A percentile compares a stretch with the other conserved stretches of the same genome.
Evolutionary conservation across 345 rosid species (phyloP).

Genomic region (Arabidopsis thaliana): TAIR10.1 NC_003074.8:2746501-2747000

Average conservation of each 20-base stretch:
- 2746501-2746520: constrained; percentile 2
- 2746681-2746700: constrained; percentile 54
- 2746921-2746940: constrained; percentile 51
- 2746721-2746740: constrained; percentile 57
- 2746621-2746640: constrained; percentile 67
- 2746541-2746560: constrained; percentile 4
- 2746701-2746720: constrained; percentile 56
- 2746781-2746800: constrained; percentile 12
- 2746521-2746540: background rate
- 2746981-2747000: constrained; percentile 64
- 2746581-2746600: constrained; percentile 6
- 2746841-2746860: constrained; percentile 52
- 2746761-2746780: constrained; percentile 9
- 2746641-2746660: constrained; percentile 82
- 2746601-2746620: constrained; percentile 13
- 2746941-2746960: constrained; percentile 67
- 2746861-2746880: constrained; percentile 55
- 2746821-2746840: constrained; percentile 3
- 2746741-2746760: constrained; percentile 51
- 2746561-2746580: constrained; percentile 4
- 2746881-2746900: constrained; percentile 39
- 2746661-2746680: constrained; percentile 66
- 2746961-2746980: constrained; percentile 57
- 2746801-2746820: constrained; percentile 28
- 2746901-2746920: constrained; percentile 53